Conservation (phyloP, 805 yeast species). For the Spathaspora boniae region DNA sequence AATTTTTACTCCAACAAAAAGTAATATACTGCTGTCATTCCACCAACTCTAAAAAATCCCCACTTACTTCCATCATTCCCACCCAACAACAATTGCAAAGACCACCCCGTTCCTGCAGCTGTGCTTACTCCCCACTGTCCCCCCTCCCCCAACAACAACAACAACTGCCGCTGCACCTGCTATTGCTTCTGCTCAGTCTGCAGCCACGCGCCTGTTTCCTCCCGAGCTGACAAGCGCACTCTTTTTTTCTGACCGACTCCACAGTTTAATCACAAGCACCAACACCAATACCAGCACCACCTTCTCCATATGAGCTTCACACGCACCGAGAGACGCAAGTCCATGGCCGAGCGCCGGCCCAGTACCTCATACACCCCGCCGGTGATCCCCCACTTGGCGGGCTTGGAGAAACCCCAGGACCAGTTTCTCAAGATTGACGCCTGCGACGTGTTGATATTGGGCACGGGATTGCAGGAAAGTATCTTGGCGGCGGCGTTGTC, state of each 20-base stretch:
- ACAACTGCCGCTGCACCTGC: not conserved
- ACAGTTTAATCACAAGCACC: not conserved
- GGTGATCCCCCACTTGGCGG: conserved; percentile 69
- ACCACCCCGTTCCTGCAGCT: too few relatives aligned
- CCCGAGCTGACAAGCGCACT: not conserved
- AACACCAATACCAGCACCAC: not conserved
- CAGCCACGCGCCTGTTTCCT: not conserved
- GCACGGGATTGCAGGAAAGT: conserved; percentile 88
- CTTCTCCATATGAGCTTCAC: conserved; percentile 6
- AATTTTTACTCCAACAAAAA: too few relatives aligned
- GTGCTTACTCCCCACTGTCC: too few relatives aligned
- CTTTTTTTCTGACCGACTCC: too few relatives aligned
- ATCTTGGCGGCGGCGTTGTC: conserved; percentile 90
- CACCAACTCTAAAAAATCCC: not conserved
- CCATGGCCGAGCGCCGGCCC: conserved; percentile 47
- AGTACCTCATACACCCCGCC: conserved; percentile 38
- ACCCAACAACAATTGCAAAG: too few relatives aligned
- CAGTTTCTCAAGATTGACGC: conserved; percentile 59
- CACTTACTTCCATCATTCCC: too few relatives aligned
- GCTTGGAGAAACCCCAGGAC: conserved; percentile 67
- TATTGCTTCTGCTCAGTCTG: conserved; percentile 3
- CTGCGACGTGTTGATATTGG: conserved; percentile 86
- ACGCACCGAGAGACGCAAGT: conserved; percentile 36
- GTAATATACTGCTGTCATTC: not conserved
- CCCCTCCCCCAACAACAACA: too few relatives aligned